Conservation (phyloP, 2,329 filamentous ascomycete species). For the Diaporthe ampelina region DNA sequence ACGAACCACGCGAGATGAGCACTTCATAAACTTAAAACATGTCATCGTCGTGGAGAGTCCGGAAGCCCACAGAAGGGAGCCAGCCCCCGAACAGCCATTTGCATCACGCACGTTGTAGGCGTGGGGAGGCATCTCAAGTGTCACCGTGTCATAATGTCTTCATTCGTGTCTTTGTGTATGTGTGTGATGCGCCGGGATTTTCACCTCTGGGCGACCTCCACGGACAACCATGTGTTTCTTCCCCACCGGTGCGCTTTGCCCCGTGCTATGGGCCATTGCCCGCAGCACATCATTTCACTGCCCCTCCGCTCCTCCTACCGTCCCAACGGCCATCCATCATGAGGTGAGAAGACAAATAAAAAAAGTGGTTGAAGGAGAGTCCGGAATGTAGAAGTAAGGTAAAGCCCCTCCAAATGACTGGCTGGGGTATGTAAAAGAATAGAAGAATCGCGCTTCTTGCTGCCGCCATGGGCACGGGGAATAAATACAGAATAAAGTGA, state of each 20-base stretch:
- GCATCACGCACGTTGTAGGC: not conserved
- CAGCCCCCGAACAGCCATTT: conserved; percentile 1
- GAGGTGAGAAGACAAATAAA: conserved; percentile 29
- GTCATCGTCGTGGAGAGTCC: conserved; percentile 15
- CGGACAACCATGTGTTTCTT: conserved; percentile 1
- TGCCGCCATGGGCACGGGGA: conserved; percentile 40
- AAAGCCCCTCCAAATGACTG: conserved; percentile 36
- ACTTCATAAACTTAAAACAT: conserved; percentile 22
- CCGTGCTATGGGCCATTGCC: not conserved
- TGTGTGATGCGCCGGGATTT: not conserved
- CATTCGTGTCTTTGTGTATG: conserved; percentile 19
- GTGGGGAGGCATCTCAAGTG: not conserved
- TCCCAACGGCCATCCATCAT: conserved; percentile 23
- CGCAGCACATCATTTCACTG: not conserved
- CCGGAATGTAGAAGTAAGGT: conserved; percentile 12
- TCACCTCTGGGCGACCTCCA: conserved; percentile 10
- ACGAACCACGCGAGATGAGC: conserved; percentile 23
- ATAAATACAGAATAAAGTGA: conserved; percentile 29
- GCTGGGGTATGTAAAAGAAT: conserved; percentile 37
- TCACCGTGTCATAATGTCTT: conserved; percentile 24
- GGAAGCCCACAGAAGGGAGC: conserved; percentile 16
- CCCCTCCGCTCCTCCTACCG: not conserved
- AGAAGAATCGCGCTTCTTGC: conserved; percentile 36
- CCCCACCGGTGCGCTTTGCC: not conserved
- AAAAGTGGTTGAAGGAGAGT: conserved; percentile 32